Conservation (phyloP, 2,329 filamentous ascomycete species). For the Periconia digitata region DNA sequence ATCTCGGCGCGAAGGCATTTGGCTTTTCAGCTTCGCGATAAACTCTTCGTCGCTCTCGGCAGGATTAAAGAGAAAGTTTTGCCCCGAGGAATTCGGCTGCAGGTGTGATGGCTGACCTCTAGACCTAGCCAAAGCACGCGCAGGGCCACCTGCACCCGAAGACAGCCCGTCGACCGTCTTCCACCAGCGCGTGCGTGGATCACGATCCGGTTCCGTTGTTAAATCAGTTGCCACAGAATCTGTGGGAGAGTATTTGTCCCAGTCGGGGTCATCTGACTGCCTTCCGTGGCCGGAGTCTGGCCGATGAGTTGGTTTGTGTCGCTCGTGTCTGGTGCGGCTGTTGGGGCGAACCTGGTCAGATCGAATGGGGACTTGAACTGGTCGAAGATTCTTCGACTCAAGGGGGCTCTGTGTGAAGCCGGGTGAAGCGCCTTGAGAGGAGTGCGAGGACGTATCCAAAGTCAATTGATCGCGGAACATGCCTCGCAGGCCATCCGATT, state of each 20-base stretch:
- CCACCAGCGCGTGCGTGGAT: conserved; percentile 23
- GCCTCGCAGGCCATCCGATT: conserved; percentile 22
- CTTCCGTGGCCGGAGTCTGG: conserved; percentile 1
- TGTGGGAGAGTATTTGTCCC: conserved; percentile 15
- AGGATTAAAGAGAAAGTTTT: conserved; percentile 29
- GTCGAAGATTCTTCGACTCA: conserved; percentile 1
- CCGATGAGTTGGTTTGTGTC: background rate
- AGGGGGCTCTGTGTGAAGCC: conserved; percentile 14
- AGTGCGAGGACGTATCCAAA: conserved; percentile 11
- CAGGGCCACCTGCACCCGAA: background rate
- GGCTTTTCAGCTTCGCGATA: conserved; percentile 18
- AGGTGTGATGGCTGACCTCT: background rate
- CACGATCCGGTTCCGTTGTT: conserved; percentile 21
- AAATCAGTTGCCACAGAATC: conserved; percentile 19
- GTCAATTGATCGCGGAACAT: conserved; percentile 16
- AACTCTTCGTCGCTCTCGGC: conserved; percentile 31
- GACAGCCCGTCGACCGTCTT: conserved; percentile 13
- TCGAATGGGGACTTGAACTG: background rate
- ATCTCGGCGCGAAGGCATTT: conserved; percentile 4
- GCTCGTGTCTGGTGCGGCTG: conserved; percentile 10
- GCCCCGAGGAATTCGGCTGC: background rate
- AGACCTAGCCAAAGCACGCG: no score
- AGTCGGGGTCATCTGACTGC: conserved; percentile 15
- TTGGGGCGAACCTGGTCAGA: conserved; percentile 9
- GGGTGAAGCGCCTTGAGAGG: conserved; percentile 14